A percentile compares a stretch with the other conserved stretches of the same genome.
phyloP scores from a whole-genome alignment of 495 filamentous ascomycete species.

The Lichenothelia convexa region DNA sequence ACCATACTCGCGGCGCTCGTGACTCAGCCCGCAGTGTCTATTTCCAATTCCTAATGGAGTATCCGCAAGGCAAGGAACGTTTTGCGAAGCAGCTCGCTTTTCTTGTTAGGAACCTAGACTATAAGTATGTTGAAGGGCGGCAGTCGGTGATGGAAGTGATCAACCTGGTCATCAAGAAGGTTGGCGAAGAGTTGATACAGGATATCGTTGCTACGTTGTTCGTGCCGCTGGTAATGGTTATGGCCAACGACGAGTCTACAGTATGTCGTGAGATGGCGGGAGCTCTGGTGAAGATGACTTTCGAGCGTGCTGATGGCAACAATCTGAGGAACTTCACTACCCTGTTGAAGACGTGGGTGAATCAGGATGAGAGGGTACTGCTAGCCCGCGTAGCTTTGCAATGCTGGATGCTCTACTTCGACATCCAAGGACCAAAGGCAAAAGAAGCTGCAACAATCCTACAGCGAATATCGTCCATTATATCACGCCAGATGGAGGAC shows the following conservation, averaged over 20 bases:
- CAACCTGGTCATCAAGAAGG: constrained; percentile 64
- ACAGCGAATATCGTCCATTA: constrained; percentile 18
- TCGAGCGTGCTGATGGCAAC: constrained; percentile 61
- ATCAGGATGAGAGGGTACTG: constrained; percentile 46
- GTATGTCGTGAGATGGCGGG: constrained; percentile 75
- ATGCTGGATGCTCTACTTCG: constrained; percentile 66
- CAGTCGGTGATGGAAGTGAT: constrained; percentile 83
- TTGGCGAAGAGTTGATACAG: constrained; percentile 59
- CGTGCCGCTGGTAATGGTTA: constrained; percentile 63
- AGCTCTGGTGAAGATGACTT: constrained; percentile 58
- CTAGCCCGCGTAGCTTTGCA: constrained; percentile 59
- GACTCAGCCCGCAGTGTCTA: constrained; percentile 78
- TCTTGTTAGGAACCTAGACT: constrained; percentile 76
- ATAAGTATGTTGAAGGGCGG: constrained; percentile 69
- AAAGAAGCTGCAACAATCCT: constrained; percentile 28
- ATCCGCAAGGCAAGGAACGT: constrained; percentile 74
- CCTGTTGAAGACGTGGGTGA: constrained; percentile 58
- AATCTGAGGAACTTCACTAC: constrained; percentile 45
- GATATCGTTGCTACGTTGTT: constrained; percentile 70
- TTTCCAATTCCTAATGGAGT: constrained; percentile 85
- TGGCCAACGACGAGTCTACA: constrained; percentile 72
- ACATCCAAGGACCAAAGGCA: constrained; percentile 40
- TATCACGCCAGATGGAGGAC: constrained; percentile 17
- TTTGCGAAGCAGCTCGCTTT: constrained; percentile 81
- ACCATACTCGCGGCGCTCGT: constrained; percentile 67